These are phyloP conservation scores for Elsinoe arachidis DNA, from an alignment of 2,329 filamentous ascomycete genomes.

Conservation along the genomic window DNA sequence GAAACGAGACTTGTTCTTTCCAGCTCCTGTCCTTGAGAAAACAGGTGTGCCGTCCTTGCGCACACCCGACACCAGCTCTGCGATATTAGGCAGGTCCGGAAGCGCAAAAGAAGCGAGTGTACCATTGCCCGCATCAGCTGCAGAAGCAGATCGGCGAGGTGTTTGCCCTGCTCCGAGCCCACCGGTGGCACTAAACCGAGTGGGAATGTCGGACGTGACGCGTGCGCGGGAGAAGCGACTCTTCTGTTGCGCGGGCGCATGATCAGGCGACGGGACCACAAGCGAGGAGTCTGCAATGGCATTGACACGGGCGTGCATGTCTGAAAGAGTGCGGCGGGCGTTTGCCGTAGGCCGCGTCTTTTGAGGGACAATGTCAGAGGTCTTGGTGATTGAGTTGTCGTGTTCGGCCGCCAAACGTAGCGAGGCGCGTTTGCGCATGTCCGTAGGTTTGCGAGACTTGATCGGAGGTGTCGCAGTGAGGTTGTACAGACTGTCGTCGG, in stretches of 20 bases:
- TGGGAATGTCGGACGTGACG: constrained; percentile 15
- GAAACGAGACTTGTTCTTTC: constrained; percentile 43
- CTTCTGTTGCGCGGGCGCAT: constrained; percentile 40
- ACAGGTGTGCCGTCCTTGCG: constrained; percentile 51
- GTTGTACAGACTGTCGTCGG: constrained; percentile 41
- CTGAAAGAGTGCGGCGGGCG: constrained; percentile 42
- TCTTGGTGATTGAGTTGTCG: constrained; percentile 30
- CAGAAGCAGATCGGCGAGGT: constrained; percentile 20
- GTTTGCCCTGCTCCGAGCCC: constrained; percentile 18
- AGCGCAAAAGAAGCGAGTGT: constrained; percentile 53
- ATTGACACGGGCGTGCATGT: constrained; percentile 46
- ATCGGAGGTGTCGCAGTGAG: constrained; percentile 35
- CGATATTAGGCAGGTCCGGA: constrained; percentile 53
- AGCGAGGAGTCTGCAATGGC: constrained; percentile 46
- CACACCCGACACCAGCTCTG: constrained; percentile 51
- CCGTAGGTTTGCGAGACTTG: constrained; percentile 26
- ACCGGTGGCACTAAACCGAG: constrained; percentile 11
- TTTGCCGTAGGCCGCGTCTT: constrained; percentile 18
- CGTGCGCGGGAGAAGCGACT: constrained; percentile 44
- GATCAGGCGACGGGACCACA: constrained; percentile 35
- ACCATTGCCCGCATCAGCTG: constrained; percentile 34
- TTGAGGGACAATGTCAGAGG: constrained; percentile 28
- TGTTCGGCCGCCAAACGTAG: constrained; percentile 32
- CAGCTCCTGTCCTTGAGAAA: constrained; percentile 42
- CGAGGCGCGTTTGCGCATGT: constrained; percentile 38